Conservation (phyloP, 2,329 filamentous ascomycete species). For the Pseudocercospora musae region DNA sequence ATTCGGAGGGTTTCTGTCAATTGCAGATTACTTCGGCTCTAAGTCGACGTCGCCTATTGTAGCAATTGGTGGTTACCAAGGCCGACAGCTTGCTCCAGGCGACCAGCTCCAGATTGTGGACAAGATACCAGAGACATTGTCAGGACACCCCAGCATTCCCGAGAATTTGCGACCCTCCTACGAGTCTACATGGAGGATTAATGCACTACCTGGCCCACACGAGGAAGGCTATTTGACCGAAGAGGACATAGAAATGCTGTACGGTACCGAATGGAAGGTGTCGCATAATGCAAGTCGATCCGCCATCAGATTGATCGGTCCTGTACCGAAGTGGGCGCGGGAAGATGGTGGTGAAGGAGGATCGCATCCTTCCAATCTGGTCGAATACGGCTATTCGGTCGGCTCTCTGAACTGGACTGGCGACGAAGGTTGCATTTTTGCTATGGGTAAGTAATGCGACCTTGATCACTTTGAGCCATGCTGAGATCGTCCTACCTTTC, state of each 20-base stretch:
- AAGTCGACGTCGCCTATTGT: slow-evolving; percentile 59
- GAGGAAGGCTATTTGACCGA: slow-evolving; percentile 52
- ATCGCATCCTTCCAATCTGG: slow-evolving; percentile 52
- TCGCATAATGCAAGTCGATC: slow-evolving; percentile 60
- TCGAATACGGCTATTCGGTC: slow-evolving; percentile 59
- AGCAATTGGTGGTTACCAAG: slow-evolving; percentile 59
- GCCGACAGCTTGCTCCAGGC: slow-evolving; percentile 53
- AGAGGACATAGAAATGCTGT: slow-evolving; percentile 57
- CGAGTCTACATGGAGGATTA: slow-evolving; percentile 50
- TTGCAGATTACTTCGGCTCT: slow-evolving; percentile 57
- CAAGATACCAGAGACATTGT: slow-evolving; percentile 36
- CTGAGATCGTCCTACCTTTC: too few relatives aligned
- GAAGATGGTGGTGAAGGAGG: slow-evolving; percentile 61
- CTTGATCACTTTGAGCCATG: too few relatives aligned
- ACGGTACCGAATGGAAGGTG: slow-evolving; percentile 56
- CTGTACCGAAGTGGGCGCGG: slow-evolving; percentile 57
- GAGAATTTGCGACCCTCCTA: slow-evolving; percentile 49
- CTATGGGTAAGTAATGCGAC: slow-evolving; percentile 32
- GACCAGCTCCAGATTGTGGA: slow-evolving; percentile 50
- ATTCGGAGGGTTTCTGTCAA: slow-evolving; percentile 51
- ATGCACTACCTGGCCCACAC: slow-evolving; percentile 56
- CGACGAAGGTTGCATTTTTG: slow-evolving; percentile 59
- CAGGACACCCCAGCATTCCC: slow-evolving; percentile 41
- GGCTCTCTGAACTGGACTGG: slow-evolving; percentile 61
- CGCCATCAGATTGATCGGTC: slow-evolving; percentile 59